Evolutionary conservation across 257 asterid genomes (phyloP).

Genomic region (Solanum tarijense): DNA sequence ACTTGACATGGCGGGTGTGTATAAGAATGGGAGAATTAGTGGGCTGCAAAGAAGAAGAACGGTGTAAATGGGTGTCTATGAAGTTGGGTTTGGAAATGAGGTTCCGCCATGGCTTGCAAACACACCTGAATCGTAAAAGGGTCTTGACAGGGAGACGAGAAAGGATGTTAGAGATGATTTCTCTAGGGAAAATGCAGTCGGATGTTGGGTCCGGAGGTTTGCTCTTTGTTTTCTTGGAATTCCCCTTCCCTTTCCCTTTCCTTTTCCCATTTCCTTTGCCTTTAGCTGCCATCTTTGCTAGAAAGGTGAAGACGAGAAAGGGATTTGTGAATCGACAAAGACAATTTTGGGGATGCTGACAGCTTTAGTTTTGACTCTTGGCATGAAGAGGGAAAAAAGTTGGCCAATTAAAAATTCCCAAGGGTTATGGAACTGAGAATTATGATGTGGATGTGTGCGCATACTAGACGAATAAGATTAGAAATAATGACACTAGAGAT

Average conservation of each 20-base stretch:
- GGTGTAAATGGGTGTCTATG: neutral
- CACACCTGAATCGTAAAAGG: conserved; percentile 2
- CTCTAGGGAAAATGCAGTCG: neutral
- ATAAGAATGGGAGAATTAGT: neutral
- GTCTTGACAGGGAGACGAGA: neutral
- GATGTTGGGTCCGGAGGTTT: neutral
- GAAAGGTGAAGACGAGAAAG: neutral
- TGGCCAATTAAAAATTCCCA: neutral
- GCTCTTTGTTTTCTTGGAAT: neutral
- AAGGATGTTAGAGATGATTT: neutral
- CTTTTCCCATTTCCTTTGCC: neutral
- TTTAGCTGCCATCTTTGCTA: neutral
- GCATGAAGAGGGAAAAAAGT: neutral
- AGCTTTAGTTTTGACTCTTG: neutral
- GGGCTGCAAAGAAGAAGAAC: neutral
- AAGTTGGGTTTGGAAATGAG: neutral
- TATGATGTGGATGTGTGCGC: neutral
- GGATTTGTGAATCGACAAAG: neutral
- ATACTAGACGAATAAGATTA: too few species aligned
- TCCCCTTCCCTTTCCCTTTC: neutral
- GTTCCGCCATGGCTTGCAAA: neutral
- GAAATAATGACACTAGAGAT: too few species aligned
- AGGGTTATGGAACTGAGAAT: neutral
- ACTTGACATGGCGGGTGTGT: neutral
- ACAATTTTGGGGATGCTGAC: neutral